These are phyloP conservation scores for Carallia pectinifolia DNA, from an alignment of 345 rosid species.

Conservation along the genomic window DNA sequence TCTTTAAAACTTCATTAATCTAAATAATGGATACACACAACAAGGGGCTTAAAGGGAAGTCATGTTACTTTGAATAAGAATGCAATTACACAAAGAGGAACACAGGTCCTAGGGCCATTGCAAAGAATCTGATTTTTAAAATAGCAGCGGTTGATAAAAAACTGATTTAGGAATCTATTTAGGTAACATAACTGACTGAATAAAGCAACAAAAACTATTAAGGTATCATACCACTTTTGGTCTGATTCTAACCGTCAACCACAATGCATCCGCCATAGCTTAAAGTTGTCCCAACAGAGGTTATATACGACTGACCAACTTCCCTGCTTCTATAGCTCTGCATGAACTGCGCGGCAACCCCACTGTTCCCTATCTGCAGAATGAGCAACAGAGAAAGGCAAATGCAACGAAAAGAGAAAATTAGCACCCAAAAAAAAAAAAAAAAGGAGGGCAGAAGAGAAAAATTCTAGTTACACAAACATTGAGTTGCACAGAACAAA, in stretches of 20 bases:
- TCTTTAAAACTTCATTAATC: background rate
- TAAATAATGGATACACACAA: background rate
- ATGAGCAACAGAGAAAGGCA: conserved; percentile 12
- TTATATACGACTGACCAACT: conserved; percentile 89
- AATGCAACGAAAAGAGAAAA: background rate
- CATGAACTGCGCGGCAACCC: conserved; percentile 44
- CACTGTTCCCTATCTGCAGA: conserved; percentile 38
- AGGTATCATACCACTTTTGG: conserved; percentile 72
- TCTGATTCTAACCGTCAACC: conserved; percentile 74
- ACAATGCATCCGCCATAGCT: conserved; percentile 63
- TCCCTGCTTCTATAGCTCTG: conserved; percentile 91
- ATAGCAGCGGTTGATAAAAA: background rate
- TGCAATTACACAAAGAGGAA: conserved; percentile 78
- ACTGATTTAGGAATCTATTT: background rate
- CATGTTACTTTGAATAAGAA: conserved; percentile 68
- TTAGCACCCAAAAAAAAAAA: background rate
- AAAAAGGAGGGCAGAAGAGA: background rate
- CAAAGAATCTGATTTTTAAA: conserved; percentile 59
- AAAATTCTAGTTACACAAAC: too few relatives aligned
- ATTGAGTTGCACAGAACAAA: too few relatives aligned
- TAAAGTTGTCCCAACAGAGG: conserved; percentile 82
- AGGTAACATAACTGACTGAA: conserved; percentile 1
- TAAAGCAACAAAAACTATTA: background rate
- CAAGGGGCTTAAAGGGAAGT: conserved; percentile 3
- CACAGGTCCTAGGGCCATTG: conserved; percentile 96